Conservation (phyloP, 2,329 filamentous ascomycete genomes). For the Botrytis tulipae region DNA sequence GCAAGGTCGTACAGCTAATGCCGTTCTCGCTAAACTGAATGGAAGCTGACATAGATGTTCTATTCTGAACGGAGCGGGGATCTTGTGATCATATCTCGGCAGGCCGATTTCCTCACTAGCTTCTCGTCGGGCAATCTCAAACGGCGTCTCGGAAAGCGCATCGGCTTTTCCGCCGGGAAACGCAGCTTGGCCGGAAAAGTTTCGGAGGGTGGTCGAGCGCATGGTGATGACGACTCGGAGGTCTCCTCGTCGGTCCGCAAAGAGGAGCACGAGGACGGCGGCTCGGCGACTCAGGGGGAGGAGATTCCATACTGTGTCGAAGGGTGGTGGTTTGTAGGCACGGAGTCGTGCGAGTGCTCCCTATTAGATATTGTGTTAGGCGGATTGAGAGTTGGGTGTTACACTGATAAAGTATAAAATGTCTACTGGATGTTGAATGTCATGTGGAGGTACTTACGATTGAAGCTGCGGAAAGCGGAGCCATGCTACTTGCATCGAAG, state of each 20-base stretch:
- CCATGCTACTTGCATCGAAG: conserved; percentile 39
- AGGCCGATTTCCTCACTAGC: conserved; percentile 93
- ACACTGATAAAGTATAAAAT: background rate
- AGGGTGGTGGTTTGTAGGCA: conserved; percentile 59
- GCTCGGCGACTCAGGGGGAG: conserved; percentile 68
- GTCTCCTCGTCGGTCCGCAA: conserved; percentile 78
- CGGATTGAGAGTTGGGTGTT: too few species aligned
- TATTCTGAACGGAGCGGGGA: conserved; percentile 76
- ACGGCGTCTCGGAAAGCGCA: conserved; percentile 56
- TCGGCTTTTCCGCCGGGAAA: conserved; percentile 78
- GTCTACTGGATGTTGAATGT: background rate
- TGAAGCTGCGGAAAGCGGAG: conserved; percentile 36
- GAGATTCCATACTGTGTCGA: conserved; percentile 58
- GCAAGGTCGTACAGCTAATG: conserved; percentile 72
- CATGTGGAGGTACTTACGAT: conserved; percentile 28
- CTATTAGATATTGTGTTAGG: conserved; percentile 23
- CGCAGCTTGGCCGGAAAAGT: conserved; percentile 81
- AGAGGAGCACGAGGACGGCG: conserved; percentile 84
- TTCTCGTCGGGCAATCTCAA: conserved; percentile 83
- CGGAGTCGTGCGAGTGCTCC: conserved; percentile 54
- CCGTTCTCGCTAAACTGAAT: conserved; percentile 68
- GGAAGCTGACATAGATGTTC: conserved; percentile 87
- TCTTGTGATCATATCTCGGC: conserved; percentile 63
- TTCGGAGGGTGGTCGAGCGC: conserved; percentile 61
- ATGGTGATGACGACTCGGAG: conserved; percentile 70